Evolutionary conservation across 2,329 filamentous ascomycete species (phyloP).

Genomic region (Dactylellina leptospora): DNA sequence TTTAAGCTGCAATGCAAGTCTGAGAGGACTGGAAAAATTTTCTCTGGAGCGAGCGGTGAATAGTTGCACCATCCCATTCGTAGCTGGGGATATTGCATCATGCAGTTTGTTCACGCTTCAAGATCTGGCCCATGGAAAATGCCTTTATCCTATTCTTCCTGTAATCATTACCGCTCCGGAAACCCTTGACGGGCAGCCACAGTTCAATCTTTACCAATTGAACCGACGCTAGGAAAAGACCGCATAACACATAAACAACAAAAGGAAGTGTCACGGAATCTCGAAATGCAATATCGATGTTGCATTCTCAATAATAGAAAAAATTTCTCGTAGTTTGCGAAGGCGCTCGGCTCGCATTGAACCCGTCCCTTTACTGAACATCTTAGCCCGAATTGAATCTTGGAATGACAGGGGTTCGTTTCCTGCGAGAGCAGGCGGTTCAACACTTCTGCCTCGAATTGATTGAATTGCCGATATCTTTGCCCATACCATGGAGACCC

Average conservation of each 20-base stretch:
- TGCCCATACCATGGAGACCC: not conserved
- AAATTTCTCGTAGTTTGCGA: too few species aligned
- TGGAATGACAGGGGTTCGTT: too few species aligned
- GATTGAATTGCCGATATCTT: not conserved
- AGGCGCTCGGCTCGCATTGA: not conserved
- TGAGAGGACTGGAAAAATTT: slow-evolving; percentile 15
- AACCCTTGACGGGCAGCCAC: slow-evolving; percentile 34
- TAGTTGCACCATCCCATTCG: not conserved
- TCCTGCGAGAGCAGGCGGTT: too few species aligned
- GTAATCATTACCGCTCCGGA: slow-evolving; percentile 27
- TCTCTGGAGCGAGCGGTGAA: not conserved
- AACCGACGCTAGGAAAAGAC: slow-evolving; percentile 13
- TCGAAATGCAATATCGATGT: too few species aligned
- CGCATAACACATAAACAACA: not conserved
- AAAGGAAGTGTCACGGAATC: not conserved
- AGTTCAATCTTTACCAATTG: slow-evolving; percentile 38
- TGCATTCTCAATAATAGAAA: too few species aligned
- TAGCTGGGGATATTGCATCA: slow-evolving; percentile 16
- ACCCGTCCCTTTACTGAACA: not conserved
- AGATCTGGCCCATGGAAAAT: slow-evolving; percentile 25
- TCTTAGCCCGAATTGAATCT: not conserved
- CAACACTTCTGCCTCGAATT: too few species aligned
- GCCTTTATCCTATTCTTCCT: slow-evolving; percentile 28
- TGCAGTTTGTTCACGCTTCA: slow-evolving; percentile 15
- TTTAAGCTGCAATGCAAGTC: too few species aligned